These are phyloP conservation scores for Rhododendron molle DNA, from an alignment of 148 eudicot species.

Conservation along the genomic window DNA sequence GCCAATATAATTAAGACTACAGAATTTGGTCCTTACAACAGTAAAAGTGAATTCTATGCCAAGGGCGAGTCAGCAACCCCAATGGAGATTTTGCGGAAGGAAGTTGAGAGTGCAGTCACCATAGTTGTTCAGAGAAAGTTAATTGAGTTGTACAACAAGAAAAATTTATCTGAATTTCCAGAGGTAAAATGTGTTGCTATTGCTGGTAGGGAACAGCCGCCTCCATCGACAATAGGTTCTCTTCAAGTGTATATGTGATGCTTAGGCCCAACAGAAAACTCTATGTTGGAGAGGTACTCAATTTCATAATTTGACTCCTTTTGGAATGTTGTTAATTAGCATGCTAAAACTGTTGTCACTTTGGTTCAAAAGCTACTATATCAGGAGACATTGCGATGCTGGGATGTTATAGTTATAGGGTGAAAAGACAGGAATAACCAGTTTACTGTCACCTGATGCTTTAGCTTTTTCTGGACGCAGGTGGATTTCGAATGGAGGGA, in stretches of 20 bases:
- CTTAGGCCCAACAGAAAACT: slow-evolving; percentile 68
- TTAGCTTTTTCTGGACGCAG: neutral
- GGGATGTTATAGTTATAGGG: neutral
- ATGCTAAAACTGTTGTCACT: neutral
- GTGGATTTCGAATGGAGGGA: neutral
- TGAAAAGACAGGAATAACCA: neutral
- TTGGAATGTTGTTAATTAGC: neutral
- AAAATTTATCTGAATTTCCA: slow-evolving; percentile 22
- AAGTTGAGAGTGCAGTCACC: slow-evolving; percentile 50
- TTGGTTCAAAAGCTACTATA: neutral
- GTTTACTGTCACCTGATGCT: neutral
- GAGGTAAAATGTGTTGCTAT: slow-evolving; percentile 47
- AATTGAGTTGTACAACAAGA: slow-evolving; percentile 34
- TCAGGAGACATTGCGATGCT: neutral
- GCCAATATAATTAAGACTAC: no score
- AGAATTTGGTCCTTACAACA: no score
- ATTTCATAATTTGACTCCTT: neutral
- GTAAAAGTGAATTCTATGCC: neutral
- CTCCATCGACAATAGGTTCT: slow-evolving; percentile 87
- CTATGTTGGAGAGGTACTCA: slow-evolving; percentile 83
- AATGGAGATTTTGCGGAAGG: slow-evolving; percentile 29
- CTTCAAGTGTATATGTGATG: slow-evolving; percentile 88
- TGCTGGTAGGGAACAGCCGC: slow-evolving; percentile 79
- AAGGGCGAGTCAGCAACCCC: slow-evolving; percentile 9
- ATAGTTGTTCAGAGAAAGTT: slow-evolving; percentile 53